Evolutionary conservation across 305 asterid genomes (phyloP), one percentile per base, ranked within the genome.

Genomic region (Ruellia speciosa): DNA sequence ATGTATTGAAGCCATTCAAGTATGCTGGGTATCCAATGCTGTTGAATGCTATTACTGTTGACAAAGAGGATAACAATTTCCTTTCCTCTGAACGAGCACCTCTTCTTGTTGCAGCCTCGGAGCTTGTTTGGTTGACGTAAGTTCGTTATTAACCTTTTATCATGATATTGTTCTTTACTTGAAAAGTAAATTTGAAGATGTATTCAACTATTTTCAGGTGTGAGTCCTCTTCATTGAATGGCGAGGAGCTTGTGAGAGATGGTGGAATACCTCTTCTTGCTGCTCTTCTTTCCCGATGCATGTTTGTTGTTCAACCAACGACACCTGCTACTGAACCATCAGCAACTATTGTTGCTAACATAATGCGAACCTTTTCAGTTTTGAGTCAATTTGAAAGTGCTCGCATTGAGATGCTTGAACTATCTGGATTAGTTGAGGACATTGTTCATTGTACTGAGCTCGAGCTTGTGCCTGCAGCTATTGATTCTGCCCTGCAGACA

Each of bases 1-100:
- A 70, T 73, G 80, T 93, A 60, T 66, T 93, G 75, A 87, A 69
- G 82, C 99, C 99, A 50, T 93, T 93, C 75, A 93, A 88, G 65
- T 93, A 93, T 58, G 99, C 99, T 73, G 99, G 97, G 47, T 93
- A 88, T 70, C 99, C 99, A 7, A 88, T 93, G 99, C 72, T 93
- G 71, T 70, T 93, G 77, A 93, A 80, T 76, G 94, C 97, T 56
- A 76, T 93, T 70, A 86, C 99, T 6, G 95, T 93, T 67, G 97
- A 88, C 78, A 78, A 73, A 63, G 89, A 84, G 60, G 99, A 93
- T 75, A 79, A 28, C 80, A 88, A 86, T 69, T 93, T 93, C 76
- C 89, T 93, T 67, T 88, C 99, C 50, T 79, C 89, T 68, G 97
- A 93, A 55, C 86, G 97, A 57, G 87, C 87, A 51, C 90, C 96